A percentile compares a stretch with the other conserved stretches of the same genome.
Evolutionary conservation across 768 basidiomycete species (phyloP).

Genomic region (Xerocomellus amylosporus): DNA sequence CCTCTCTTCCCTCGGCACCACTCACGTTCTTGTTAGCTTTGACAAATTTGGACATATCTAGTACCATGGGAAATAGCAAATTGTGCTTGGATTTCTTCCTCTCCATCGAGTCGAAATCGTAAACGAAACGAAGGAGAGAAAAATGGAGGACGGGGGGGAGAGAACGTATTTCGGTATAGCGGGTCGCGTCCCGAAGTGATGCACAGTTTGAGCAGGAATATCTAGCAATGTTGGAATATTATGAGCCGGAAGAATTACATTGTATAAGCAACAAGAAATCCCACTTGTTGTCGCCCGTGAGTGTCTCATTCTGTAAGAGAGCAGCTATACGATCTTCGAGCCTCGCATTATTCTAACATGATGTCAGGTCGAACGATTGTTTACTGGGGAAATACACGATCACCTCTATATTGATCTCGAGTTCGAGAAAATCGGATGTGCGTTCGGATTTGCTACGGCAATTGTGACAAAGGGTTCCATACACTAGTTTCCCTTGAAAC

Average conservation of each 20-base stretch:
- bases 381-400: background rate
- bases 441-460: constrained; percentile 72
- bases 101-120: constrained; percentile 71
- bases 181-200: constrained; percentile 70
- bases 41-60: constrained; percentile 74
- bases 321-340: constrained; percentile 72
- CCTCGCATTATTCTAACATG: constrained; percentile 57
- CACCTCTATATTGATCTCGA: constrained; percentile 84
- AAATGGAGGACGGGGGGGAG: constrained; percentile 91
- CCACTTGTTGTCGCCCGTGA: constrained; percentile 84
- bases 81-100: constrained; percentile 85
- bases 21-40: constrained; percentile 24
- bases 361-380: background rate
- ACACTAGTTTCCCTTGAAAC: constrained; percentile 87
- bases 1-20: constrained; percentile 14
- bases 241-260: background rate
- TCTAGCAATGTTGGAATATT: constrained; percentile 35
- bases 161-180: constrained; percentile 64
- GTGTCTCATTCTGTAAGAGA: constrained; percentile 63
- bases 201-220: constrained; percentile 81
- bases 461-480: constrained; percentile 71
- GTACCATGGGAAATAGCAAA: constrained; percentile 68
- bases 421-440: constrained; percentile 73
- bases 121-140: constrained; percentile 91
- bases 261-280: background rate